Conservation (phyloP, 2,329 filamentous ascomycete genomes). For the Clonostachys byssicola region DNA sequence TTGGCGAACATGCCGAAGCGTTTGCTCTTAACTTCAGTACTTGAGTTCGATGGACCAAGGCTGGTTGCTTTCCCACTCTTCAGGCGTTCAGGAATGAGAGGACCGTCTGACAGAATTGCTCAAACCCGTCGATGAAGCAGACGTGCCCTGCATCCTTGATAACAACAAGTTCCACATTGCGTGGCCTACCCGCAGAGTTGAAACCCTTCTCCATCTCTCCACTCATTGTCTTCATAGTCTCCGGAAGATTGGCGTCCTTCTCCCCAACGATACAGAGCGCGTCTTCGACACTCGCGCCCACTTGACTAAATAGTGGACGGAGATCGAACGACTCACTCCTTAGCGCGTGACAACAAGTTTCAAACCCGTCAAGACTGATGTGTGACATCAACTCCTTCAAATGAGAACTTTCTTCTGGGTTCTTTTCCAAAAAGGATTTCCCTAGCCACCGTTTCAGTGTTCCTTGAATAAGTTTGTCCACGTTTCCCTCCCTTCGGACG, state of each 20-base stretch:
- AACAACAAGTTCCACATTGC: slow-evolving; percentile 20
- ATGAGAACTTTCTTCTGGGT: slow-evolving; percentile 24
- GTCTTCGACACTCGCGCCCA: slow-evolving; percentile 25
- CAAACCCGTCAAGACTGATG: slow-evolving; percentile 32
- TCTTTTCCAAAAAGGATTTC: slow-evolving; percentile 23
- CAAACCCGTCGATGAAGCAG: slow-evolving; percentile 27
- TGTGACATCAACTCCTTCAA: slow-evolving; percentile 26
- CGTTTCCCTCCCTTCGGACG: slow-evolving; percentile 21
- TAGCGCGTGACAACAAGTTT: slow-evolving; percentile 34
- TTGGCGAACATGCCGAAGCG: too few relatives aligned
- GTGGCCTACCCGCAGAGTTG: slow-evolving; percentile 11
- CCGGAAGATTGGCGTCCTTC: slow-evolving; percentile 32
- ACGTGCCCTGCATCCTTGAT: slow-evolving; percentile 31
- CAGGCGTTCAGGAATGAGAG: slow-evolving; percentile 5
- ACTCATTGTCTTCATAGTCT: slow-evolving; percentile 30
- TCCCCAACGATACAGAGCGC: slow-evolving; percentile 33
- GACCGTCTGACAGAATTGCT: slow-evolving; percentile 19
- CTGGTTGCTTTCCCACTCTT: too few relatives aligned
- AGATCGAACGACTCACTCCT: slow-evolving; percentile 29
- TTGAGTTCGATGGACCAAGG: too few relatives aligned
- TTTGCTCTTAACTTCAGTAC: too few relatives aligned
- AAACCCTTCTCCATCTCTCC: slow-evolving; percentile 25
- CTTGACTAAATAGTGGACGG: slow-evolving; percentile 19
- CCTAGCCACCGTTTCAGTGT: slow-evolving; percentile 37
- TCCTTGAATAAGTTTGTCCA: slow-evolving; percentile 19